phyloP scores from a whole-genome alignment of 139 green algal species.

The Gonium pectorale region DNA sequence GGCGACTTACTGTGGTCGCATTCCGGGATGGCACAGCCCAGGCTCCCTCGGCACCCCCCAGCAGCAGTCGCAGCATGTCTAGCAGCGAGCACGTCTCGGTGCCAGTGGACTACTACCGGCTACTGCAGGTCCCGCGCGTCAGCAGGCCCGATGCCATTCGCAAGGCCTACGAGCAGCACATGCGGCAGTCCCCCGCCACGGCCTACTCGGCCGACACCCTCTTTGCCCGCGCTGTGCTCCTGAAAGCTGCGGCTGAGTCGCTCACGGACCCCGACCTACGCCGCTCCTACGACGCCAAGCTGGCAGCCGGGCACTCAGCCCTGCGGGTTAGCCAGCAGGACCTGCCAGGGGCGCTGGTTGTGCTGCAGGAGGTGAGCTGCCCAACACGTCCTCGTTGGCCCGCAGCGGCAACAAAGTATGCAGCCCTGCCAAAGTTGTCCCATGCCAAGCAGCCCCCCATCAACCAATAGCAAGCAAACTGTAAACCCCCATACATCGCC shows the following conservation, averaged over 20 bases:
- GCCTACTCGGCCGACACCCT: constrained; percentile 51
- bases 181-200: neutral
- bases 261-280: constrained; percentile 35
- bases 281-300: constrained; percentile 47
- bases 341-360: constrained; percentile 58
- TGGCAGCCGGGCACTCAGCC: constrained; percentile 16
- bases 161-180: constrained; percentile 19
- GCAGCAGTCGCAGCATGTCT: neutral
- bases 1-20: neutral
- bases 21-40: neutral
- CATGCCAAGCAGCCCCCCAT: too few relatives aligned
- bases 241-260: constrained; percentile 49
- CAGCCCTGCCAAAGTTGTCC: too few relatives aligned
- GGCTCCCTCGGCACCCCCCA: too few relatives aligned
- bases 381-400: too few relatives aligned
- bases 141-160: constrained; percentile 29
- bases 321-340: constrained; percentile 53
- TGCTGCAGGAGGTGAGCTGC: constrained; percentile 53
- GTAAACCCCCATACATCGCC: too few relatives aligned
- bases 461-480: too few relatives aligned
- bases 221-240: constrained; percentile 53
- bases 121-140: constrained; percentile 20
- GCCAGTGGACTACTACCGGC: constrained; percentile 27
- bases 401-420: too few relatives aligned
- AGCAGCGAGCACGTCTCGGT: constrained; percentile 24